These are phyloP conservation scores for Phytophthora pisi DNA, from an alignment of 352 stramenopile genomes.

Conservation along the genomic window DNA sequence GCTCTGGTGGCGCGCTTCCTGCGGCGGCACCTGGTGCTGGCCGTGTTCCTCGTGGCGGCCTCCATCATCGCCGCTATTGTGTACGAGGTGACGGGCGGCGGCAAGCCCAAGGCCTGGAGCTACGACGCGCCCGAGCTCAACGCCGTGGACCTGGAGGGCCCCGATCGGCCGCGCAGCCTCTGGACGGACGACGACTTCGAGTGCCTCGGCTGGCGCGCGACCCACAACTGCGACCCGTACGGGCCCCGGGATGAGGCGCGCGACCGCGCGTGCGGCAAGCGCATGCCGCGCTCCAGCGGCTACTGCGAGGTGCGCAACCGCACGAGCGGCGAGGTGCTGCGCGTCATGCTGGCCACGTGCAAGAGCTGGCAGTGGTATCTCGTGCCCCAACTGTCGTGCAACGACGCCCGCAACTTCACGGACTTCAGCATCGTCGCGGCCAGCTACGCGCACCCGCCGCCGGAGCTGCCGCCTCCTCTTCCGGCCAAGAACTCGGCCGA, in stretches of 20 bases:
- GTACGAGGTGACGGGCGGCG: constrained; percentile 64
- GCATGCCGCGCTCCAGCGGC: constrained; percentile 53
- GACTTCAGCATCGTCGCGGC: constrained; percentile 70
- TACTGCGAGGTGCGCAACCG: constrained; percentile 79
- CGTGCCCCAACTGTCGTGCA: constrained; percentile 60
- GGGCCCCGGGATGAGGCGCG: constrained; percentile 44
- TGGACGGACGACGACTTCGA: constrained; percentile 72
- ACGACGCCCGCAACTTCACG: constrained; percentile 62
- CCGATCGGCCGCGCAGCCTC: constrained; percentile 35
- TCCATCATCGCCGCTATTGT: constrained; percentile 55
- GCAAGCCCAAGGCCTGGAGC: constrained; percentile 45
- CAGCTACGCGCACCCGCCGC: constrained; percentile 43
- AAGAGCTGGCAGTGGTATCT: constrained; percentile 70
- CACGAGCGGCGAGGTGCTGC: constrained; percentile 55
- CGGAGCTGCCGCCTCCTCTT: constrained; percentile 22
- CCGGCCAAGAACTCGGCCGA: not conserved
- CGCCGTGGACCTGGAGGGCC: constrained; percentile 42
- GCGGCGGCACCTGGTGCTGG: constrained; percentile 49
- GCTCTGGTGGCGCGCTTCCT: constrained; percentile 35
- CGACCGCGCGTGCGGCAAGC: constrained; percentile 53
- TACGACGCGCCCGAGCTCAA: constrained; percentile 52
- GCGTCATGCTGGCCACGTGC: constrained; percentile 77
- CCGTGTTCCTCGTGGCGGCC: constrained; percentile 38
- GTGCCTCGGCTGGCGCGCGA: constrained; percentile 76
- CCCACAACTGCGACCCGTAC: constrained; percentile 68